phyloP scores from a whole-genome alignment of 495 filamentous ascomycete genomes.

The Aspergillus homomorphus region DNA sequence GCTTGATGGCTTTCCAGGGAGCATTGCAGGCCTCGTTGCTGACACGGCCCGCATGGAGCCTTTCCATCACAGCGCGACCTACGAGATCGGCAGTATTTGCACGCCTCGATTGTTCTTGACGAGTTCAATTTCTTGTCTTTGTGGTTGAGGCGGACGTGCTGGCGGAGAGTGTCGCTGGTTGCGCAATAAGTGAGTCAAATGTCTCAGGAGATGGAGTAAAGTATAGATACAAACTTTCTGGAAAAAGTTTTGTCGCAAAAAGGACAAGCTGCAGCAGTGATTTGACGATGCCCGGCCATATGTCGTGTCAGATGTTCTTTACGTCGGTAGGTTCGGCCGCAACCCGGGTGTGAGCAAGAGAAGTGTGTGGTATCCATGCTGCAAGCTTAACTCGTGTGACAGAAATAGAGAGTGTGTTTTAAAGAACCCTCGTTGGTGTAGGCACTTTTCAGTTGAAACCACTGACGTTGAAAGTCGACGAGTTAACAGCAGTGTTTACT shows the following conservation, averaged over 20 bases:
- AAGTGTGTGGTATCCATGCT: neutral
- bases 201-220: neutral
- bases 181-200: neutral
- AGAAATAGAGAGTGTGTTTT: too few species aligned
- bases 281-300: neutral
- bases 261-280: neutral
- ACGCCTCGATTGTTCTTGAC: constrained; percentile 4
- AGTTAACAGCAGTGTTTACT: too few species aligned
- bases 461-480: too few species aligned
- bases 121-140: neutral
- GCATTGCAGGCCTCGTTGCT: constrained; percentile 2
- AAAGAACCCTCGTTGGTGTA: too few species aligned
- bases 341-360: neutral
- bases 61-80: constrained; percentile 14
- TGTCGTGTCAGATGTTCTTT: neutral
- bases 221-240: neutral
- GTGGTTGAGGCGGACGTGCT: neutral
- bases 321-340: neutral
- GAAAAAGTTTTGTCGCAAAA: neutral
- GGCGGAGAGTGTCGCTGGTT: neutral
- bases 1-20: neutral
- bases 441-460: too few species aligned
- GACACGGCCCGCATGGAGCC: constrained; percentile 7
- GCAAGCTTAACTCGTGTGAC: too few species aligned
- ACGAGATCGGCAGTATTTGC: constrained; percentile 9